Conservation (phyloP, 2,329 filamentous ascomycete species). For the Diaporthe aspalathi region DNA sequence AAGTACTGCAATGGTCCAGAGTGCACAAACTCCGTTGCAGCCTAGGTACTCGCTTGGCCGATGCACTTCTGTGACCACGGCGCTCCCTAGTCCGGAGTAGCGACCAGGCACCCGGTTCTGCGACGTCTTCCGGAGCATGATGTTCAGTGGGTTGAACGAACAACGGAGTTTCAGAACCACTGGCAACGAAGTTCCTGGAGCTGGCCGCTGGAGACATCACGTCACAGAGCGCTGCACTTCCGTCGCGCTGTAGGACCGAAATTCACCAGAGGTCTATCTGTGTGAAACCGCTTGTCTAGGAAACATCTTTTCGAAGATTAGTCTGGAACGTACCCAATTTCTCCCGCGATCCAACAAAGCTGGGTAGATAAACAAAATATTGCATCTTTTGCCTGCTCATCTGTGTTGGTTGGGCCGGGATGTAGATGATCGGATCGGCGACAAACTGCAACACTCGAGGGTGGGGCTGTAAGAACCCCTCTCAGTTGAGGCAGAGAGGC, state of each 20-base stretch:
- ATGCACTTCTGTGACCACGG: constrained; percentile 10
- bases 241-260: neutral
- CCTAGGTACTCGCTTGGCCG: neutral
- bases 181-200: constrained; percentile 8
- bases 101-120: neutral
- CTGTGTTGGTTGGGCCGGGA: neutral
- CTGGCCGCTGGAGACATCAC: neutral
- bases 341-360: neutral
- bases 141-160: neutral
- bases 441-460: constrained; percentile 9
- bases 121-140: neutral
- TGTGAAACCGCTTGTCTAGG: constrained; percentile 2
- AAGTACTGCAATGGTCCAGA: neutral
- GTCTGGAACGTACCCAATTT: constrained; percentile 14
- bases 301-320: neutral
- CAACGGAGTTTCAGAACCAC: neutral
- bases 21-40: neutral
- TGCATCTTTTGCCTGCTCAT: neutral
- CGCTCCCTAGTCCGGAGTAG: neutral
- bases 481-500: neutral
- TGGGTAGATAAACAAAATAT: neutral
- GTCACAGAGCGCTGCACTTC: neutral
- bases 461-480: constrained; percentile 25
- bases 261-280: neutral
- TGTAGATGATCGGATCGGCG: constrained; percentile 17